phyloP scores from a whole-genome alignment of 1,284 basidiomycete species.

The Fomitopsis pinicola region DNA sequence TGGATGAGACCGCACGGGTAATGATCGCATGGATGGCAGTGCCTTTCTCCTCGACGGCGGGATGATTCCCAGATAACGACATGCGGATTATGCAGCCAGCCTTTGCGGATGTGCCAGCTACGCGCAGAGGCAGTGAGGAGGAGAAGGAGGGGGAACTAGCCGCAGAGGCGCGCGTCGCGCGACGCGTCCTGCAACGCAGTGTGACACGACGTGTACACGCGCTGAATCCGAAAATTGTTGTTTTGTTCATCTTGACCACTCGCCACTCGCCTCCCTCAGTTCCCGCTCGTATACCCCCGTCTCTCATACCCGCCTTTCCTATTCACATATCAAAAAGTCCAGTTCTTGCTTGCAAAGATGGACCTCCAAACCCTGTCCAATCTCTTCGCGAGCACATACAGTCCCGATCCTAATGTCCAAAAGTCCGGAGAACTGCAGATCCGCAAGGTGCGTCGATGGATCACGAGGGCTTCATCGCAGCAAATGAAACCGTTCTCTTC shows the following conservation, averaged over 20 bases:
- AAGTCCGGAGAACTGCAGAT: slow-evolving; percentile 81
- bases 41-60: background rate
- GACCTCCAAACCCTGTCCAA: slow-evolving; percentile 73
- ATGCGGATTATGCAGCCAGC: background rate
- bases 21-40: background rate
- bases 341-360: slow-evolving; percentile 38
- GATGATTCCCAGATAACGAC: background rate
- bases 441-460: slow-evolving; percentile 54
- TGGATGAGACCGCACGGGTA: background rate
- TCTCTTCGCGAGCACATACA: slow-evolving; percentile 76
- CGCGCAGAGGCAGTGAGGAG: background rate
- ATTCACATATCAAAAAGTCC: background rate
- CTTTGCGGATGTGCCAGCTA: background rate
- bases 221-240: slow-evolving; percentile 3
- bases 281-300: slow-evolving; percentile 5
- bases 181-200: slow-evolving; percentile 1
- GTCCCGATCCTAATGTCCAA: slow-evolving; percentile 80
- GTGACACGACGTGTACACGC: slow-evolving; percentile 5
- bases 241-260: slow-evolving; percentile 2
- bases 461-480: slow-evolving; percentile 5
- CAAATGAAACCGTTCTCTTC: slow-evolving; percentile 1
- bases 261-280: background rate
- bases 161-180: background rate
- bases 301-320: slow-evolving; percentile 5
- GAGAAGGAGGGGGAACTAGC: background rate